These are phyloP conservation scores for Suhomyces tanzawaensis DNA, from an alignment of 805 yeast species.

Conservation along the genomic window DNA sequence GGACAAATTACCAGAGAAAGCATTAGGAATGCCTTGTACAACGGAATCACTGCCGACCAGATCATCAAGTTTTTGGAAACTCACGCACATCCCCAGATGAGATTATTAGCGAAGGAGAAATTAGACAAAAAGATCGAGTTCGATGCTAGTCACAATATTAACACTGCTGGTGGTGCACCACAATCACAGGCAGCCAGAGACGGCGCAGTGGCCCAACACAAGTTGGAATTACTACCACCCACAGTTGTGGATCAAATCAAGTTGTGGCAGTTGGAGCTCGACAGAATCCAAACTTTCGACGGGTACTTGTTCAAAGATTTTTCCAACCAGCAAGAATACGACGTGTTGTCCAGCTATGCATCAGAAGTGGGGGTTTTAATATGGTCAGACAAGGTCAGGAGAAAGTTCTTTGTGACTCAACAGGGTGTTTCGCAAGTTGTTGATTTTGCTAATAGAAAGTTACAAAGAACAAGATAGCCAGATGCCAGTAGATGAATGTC, in stretches of 20 bases:
- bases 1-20: constrained; percentile 94
- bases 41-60: constrained; percentile 95
- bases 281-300: constrained; percentile 80
- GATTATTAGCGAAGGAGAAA: constrained; percentile 65
- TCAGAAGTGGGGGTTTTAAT: constrained; percentile 85
- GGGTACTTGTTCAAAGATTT: constrained; percentile 91
- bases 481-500: not conserved
- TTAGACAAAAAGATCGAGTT: constrained; percentile 66
- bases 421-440: constrained; percentile 88
- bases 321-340: constrained; percentile 71
- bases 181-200: constrained; percentile 26
- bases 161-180: constrained; percentile 44
- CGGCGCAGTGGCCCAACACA: constrained; percentile 42
- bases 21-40: constrained; percentile 73
- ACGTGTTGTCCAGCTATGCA: constrained; percentile 70
- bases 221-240: constrained; percentile 75
- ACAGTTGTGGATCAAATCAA: constrained; percentile 96
- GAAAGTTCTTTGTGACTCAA: constrained; percentile 78
- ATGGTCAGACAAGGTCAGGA: constrained; percentile 76
- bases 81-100: constrained; percentile 94
- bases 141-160: constrained; percentile 48
- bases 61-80: constrained; percentile 83
- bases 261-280: constrained; percentile 94
- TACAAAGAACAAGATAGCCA: constrained; percentile 10
- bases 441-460: constrained; percentile 76